Conservation (phyloP, 257 asterid species). For the Penstemon barbatus region DNA sequence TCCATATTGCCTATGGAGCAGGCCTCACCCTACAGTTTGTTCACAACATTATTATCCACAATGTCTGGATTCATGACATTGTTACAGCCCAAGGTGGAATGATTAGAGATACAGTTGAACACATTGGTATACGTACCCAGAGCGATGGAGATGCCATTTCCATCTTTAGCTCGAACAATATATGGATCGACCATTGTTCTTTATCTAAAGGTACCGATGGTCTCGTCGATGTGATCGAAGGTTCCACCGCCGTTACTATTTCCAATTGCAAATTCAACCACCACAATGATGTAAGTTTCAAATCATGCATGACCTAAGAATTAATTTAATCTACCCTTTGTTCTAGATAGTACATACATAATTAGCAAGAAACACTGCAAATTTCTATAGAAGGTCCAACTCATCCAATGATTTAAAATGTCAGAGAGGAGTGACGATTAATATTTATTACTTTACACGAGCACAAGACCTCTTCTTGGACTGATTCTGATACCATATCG, state of each 20-base stretch:
- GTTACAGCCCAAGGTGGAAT: slow-evolving; percentile 50
- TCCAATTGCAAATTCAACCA: slow-evolving; percentile 89
- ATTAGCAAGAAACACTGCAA: too few species aligned
- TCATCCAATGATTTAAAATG: too few species aligned
- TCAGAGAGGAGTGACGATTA: too few species aligned
- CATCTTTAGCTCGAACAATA: slow-evolving; percentile 49
- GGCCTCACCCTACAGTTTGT: slow-evolving; percentile 74
- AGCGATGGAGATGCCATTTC: slow-evolving; percentile 82
- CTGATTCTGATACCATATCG: too few species aligned
- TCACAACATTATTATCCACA: slow-evolving; percentile 62
- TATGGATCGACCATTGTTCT: slow-evolving; percentile 79
- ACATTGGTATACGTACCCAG: slow-evolving; percentile 57
- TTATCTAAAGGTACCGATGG: slow-evolving; percentile 60
- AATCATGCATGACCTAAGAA: neutral
- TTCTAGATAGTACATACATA: too few species aligned
- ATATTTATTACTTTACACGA: too few species aligned
- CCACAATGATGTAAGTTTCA: slow-evolving; percentile 62
- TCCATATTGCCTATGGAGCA: slow-evolving; percentile 72
- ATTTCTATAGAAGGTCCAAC: too few species aligned
- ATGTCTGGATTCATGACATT: slow-evolving; percentile 60
- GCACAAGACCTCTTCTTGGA: too few species aligned
- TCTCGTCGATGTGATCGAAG: slow-evolving; percentile 72
- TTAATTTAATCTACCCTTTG: too few species aligned
- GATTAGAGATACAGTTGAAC: slow-evolving; percentile 57
- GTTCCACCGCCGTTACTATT: slow-evolving; percentile 84